Evolutionary conservation across 2,329 filamentous ascomycete species (phyloP).

Genomic region (Xylariaceae sp.): DNA sequence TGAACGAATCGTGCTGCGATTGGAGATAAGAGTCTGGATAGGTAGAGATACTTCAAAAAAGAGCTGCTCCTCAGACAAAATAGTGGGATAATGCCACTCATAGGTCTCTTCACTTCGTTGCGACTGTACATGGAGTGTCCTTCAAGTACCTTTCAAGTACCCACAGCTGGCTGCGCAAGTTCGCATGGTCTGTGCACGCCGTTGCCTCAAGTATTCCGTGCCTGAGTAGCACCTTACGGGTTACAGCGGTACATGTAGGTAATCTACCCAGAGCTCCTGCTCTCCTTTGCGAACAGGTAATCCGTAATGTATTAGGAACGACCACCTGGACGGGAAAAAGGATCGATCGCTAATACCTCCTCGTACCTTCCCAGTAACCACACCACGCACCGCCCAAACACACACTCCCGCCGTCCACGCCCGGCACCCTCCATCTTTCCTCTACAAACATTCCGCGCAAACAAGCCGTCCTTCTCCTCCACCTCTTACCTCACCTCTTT

Average conservation of each 20-base stretch:
- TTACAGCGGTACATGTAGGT: too few relatives aligned
- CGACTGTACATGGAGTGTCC: background rate
- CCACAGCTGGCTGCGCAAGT: background rate
- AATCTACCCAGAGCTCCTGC: constrained; percentile 2
- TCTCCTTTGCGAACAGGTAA: constrained; percentile 33
- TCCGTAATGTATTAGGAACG: constrained; percentile 24
- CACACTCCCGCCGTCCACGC: background rate
- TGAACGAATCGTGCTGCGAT: background rate
- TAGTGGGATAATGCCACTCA: too few relatives aligned
- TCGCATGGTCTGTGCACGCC: background rate
- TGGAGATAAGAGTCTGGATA: background rate
- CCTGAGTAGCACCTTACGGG: too few relatives aligned
- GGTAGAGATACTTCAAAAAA: background rate
- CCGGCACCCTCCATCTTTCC: background rate
- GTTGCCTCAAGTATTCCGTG: background rate
- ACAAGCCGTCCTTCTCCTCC: constrained; percentile 13
- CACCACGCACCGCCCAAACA: background rate
- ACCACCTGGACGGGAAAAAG: constrained; percentile 18
- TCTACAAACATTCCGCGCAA: constrained; percentile 17
- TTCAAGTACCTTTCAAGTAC: background rate
- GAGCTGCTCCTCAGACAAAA: too few relatives aligned
- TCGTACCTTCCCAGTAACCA: constrained; percentile 9
- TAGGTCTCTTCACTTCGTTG: background rate
- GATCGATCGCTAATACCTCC: constrained; percentile 20
- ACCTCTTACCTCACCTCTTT: constrained; percentile 5